Evolutionary conservation across 1,284 basidiomycete species (phyloP).

Genomic region (Ustilago loliicola): DNA sequence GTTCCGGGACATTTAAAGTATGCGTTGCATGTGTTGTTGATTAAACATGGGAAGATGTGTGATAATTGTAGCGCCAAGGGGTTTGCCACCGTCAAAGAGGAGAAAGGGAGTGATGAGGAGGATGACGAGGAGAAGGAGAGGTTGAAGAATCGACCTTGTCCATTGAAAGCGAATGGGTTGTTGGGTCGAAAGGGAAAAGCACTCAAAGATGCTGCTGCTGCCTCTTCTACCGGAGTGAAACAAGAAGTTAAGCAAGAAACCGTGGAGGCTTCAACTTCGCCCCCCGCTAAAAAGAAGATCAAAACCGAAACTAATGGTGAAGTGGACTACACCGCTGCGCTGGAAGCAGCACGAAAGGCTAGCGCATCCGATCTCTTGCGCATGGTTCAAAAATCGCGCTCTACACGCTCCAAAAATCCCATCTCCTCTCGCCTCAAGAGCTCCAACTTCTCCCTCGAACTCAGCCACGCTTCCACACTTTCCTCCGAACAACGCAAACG

Average conservation of each 20-base stretch:
- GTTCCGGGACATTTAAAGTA: slow-evolving; percentile 79
- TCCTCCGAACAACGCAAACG: slow-evolving; percentile 48
- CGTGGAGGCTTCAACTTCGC: neutral
- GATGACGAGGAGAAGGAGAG: slow-evolving; percentile 3
- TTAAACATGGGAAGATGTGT: slow-evolving; percentile 75
- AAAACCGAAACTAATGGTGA: slow-evolving; percentile 10
- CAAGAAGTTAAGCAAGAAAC: neutral
- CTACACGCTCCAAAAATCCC: slow-evolving; percentile 27
- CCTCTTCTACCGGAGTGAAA: neutral
- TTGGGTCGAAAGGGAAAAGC: slow-evolving; percentile 51
- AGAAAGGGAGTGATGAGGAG: slow-evolving; percentile 22
- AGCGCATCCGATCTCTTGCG: slow-evolving; percentile 18
- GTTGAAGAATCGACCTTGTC: slow-evolving; percentile 34
- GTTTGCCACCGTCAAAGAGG: slow-evolving; percentile 67
- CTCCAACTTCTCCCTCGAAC: slow-evolving; percentile 26
- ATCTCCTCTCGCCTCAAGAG: slow-evolving; percentile 19
- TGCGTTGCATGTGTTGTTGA: slow-evolving; percentile 79
- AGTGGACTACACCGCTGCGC: slow-evolving; percentile 25
- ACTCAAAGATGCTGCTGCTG: slow-evolving; percentile 42
- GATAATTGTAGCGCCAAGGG: slow-evolving; percentile 67
- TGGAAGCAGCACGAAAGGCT: slow-evolving; percentile 11
- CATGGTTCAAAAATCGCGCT: slow-evolving; percentile 19
- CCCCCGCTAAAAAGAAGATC: neutral
- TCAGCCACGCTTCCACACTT: slow-evolving; percentile 10
- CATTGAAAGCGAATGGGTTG: slow-evolving; percentile 45